Conservation (phyloP, 768 basidiomycete genomes). For the Tricholoma furcatifolium region DNA sequence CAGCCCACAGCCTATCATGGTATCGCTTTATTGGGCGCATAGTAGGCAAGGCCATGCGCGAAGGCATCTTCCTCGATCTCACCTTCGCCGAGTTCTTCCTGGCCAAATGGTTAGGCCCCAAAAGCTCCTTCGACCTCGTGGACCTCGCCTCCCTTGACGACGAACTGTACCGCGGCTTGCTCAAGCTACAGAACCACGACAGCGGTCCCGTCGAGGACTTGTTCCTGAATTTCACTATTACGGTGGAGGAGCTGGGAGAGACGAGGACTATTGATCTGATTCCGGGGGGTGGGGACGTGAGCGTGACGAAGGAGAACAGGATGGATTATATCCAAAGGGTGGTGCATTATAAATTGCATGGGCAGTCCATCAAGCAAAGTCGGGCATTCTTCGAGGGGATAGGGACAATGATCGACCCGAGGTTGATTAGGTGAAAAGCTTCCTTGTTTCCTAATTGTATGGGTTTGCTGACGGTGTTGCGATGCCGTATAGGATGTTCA, state of each 20-base stretch:
- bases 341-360: slow-evolving; percentile 84
- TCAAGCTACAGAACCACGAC: slow-evolving; percentile 88
- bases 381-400: slow-evolving; percentile 90
- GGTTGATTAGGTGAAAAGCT: slow-evolving; percentile 69
- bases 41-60: slow-evolving; percentile 94
- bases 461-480: neutral
- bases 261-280: slow-evolving; percentile 76
- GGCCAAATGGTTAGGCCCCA: slow-evolving; percentile 91
- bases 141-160: slow-evolving; percentile 91
- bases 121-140: slow-evolving; percentile 91
- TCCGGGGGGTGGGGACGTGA: slow-evolving; percentile 75
- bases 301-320: slow-evolving; percentile 87
- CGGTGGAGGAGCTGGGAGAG: slow-evolving; percentile 88
- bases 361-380: slow-evolving; percentile 83
- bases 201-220: slow-evolving; percentile 83
- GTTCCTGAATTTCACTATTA: slow-evolving; percentile 86
- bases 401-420: slow-evolving; percentile 87
- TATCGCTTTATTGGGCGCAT: slow-evolving; percentile 92
- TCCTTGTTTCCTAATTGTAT: neutral
- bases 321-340: slow-evolving; percentile 88
- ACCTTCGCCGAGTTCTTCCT: slow-evolving; percentile 96
- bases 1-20: slow-evolving; percentile 87
- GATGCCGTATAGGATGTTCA: slow-evolving; percentile 75
- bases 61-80: slow-evolving; percentile 93
- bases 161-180: slow-evolving; percentile 87